Conservation (phyloP, 2,329 filamentous ascomycete genomes). For the Botryotinia narcissicola region DNA sequence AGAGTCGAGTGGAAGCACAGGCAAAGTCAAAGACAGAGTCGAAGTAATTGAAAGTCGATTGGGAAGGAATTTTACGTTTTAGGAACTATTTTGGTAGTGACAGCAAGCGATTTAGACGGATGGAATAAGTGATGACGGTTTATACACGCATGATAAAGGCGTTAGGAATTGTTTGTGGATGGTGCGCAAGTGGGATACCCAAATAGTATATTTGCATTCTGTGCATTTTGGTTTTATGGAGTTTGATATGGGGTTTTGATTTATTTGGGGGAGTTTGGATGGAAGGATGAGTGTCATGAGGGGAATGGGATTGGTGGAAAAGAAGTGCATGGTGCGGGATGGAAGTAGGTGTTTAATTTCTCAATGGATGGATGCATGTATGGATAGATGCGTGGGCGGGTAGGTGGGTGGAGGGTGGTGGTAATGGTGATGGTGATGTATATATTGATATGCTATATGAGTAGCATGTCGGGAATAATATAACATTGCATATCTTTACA, state of each 20-base stretch:
- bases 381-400: no score
- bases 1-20: background rate
- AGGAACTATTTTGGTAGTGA: background rate
- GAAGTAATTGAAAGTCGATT: background rate
- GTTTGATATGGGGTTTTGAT: background rate
- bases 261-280: background rate
- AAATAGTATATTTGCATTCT: background rate
- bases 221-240: background rate
- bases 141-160: background rate
- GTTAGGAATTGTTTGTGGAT: background rate
- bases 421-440: background rate
- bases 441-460: background rate
- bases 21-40: background rate
- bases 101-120: background rate
- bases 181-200: conserved; percentile 1
- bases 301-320: background rate
- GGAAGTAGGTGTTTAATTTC: background rate
- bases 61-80: background rate
- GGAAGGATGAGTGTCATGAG: background rate
- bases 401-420: background rate
- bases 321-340: background rate
- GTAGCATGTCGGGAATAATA: background rate
- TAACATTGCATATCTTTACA: background rate
- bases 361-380: background rate
- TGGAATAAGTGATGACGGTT: background rate